These are phyloP conservation scores for Aspergillus sp. DNA, from an alignment of 2,329 filamentous ascomycete species.

Conservation along the genomic window DNA sequence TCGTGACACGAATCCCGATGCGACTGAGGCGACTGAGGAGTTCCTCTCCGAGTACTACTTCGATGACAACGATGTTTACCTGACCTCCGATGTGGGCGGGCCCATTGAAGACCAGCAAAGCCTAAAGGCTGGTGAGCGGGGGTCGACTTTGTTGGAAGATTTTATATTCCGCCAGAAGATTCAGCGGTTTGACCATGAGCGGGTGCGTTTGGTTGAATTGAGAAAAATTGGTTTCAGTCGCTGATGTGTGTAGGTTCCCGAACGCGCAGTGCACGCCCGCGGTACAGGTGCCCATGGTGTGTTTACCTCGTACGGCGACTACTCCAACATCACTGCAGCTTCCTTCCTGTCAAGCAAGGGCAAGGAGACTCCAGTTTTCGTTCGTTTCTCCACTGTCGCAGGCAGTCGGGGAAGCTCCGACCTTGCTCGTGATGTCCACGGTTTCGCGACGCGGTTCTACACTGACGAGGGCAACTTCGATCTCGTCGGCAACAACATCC, in stretches of 20 bases:
- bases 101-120: conserved; percentile 68
- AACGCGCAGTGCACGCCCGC: conserved; percentile 68
- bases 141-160: conserved; percentile 69
- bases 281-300: conserved; percentile 68
- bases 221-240: background rate
- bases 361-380: conserved; percentile 64
- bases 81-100: conserved; percentile 68
- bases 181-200: conserved; percentile 68
- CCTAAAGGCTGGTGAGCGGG: conserved; percentile 65
- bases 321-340: conserved; percentile 66
- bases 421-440: conserved; percentile 70
- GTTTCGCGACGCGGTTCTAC: conserved; percentile 69
- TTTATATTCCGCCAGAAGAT: conserved; percentile 73
- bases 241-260: conserved; percentile 49
- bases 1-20: conserved; percentile 25
- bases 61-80: conserved; percentile 55
- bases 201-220: conserved; percentile 46
- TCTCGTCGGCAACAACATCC: conserved; percentile 41
- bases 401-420: conserved; percentile 69
- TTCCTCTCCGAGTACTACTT: conserved; percentile 47
- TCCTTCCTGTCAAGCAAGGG: conserved; percentile 59
- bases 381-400: conserved; percentile 74
- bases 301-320: conserved; percentile 67
- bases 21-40: conserved; percentile 34
- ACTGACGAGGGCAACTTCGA: conserved; percentile 70